Base-by-base conservation (phyloP, 352 stramenopile genomes). In the Pythium utonaiense region DNA sequence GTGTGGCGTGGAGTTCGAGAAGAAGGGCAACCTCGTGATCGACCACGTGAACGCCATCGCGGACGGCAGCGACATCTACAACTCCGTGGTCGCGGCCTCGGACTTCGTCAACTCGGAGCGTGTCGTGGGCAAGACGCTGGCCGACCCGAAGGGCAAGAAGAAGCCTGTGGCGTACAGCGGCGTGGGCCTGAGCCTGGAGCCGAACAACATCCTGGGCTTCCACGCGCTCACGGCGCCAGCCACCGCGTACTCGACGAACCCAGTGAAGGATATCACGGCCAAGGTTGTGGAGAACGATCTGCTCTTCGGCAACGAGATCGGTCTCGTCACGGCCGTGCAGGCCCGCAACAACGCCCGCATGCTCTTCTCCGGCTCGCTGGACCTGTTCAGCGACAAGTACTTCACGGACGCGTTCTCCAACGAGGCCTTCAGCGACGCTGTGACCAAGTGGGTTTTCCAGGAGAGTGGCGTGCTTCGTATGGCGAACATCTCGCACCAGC, bases 321-420 rank as follows among this genome's bases (percentile, higher is more conserved):
- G 80, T 2, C 74, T 95, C 42, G 85, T 96, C 28, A 88, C 80
- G 9, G 88, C 80, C n/a, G 73, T 96, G 12, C 91, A 97, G 67
- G 86, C 66, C 14, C 88, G 91, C 52, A 97, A 95, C 80, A 98
- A 98, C 55, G 89, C 90, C 17, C 87, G 92, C 10, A 70, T 97
- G 21, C 64, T 96, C 24, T 89, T 98, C 56, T 62, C 82, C 19
- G 90, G 89, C 30, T 97, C 88, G 36, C 64, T 96, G 30, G 86
- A 93, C 22, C 65, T 96, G 33, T 97, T 98, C 64, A 93, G 81
- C 67, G 77, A 98, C 74, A 74, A 82, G 66, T 97, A 84, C 70
- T 80, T 96, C 42, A 74, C 63, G 38, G 72, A 77, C 28, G 67
- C 71, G 50, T 89, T 80, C 53, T 83, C 82, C 3, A 96, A 96